Conservation (phyloP, 1,139 yeast species). For the Geotrichum cucujoidarum region DNA sequence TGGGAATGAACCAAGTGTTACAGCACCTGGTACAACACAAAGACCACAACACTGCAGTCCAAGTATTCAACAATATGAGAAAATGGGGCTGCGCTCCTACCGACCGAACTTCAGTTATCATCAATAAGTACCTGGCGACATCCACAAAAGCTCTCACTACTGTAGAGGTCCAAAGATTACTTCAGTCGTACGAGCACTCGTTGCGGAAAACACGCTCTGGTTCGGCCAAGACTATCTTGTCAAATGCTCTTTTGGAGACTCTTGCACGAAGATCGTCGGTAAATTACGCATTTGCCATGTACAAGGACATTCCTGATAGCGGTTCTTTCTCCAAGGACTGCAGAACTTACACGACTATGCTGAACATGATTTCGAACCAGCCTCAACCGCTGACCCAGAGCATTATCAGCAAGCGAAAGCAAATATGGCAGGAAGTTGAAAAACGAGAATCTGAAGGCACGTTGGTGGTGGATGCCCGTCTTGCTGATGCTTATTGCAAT, state of each 20-base stretch:
- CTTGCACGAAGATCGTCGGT: slow-evolving; percentile 9
- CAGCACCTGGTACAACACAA: slow-evolving; percentile 7
- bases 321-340: slow-evolving; percentile 19
- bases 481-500: slow-evolving; percentile 18
- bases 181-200: slow-evolving; percentile 13
- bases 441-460: slow-evolving; percentile 7
- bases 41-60: slow-evolving; percentile 6
- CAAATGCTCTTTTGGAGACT: slow-evolving; percentile 16
- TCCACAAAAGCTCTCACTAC: neutral
- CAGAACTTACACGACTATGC: slow-evolving; percentile 18
- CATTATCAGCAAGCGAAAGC: slow-evolving; percentile 5
- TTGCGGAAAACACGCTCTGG: slow-evolving; percentile 6
- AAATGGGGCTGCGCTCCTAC: slow-evolving; percentile 19
- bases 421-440: slow-evolving; percentile 16
- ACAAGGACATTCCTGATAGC: slow-evolving; percentile 14
- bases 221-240: slow-evolving; percentile 10
- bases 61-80: slow-evolving; percentile 17
- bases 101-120: slow-evolving; percentile 16
- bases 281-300: slow-evolving; percentile 16
- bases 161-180: slow-evolving; percentile 11
- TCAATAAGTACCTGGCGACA: slow-evolving; percentile 1
- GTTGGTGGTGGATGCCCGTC: slow-evolving; percentile 8
- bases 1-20: slow-evolving; percentile 18
- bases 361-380: slow-evolving; percentile 16
- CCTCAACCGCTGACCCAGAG: slow-evolving; percentile 12